Percentiles rank a stretch among this genome's conserved stretches.
These are phyloP conservation scores for Tulasnella calospora DNA, from an alignment of 768 basidiomycete species.

Conservation along the genomic window DNA sequence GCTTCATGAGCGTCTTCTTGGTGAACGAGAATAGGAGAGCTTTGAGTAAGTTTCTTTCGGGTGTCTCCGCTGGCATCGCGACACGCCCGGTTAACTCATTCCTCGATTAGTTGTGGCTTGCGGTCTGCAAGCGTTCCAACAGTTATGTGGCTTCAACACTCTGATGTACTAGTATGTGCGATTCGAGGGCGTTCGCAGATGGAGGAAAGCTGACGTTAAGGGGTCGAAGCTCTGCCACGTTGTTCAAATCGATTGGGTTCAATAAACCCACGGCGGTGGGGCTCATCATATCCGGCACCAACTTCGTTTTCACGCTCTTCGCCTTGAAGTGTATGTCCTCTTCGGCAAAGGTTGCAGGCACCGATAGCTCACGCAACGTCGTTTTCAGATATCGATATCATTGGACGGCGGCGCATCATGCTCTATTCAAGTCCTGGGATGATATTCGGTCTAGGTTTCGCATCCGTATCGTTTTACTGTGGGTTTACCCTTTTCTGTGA, in stretches of 20 bases:
- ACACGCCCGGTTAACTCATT: background rate
- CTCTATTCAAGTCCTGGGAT: conserved; percentile 67
- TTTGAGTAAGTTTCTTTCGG: conserved; percentile 48
- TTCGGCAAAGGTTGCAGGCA: background rate
- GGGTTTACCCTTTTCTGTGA: conserved; percentile 32
- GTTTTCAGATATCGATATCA: conserved; percentile 52
- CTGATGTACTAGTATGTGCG: conserved; percentile 39
- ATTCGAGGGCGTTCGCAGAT: background rate
- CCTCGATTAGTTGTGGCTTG: conserved; percentile 57
- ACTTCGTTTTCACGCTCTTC: conserved; percentile 71
- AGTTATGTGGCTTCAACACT: conserved; percentile 80
- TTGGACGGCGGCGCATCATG: conserved; percentile 68
- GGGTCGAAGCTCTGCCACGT: conserved; percentile 57
- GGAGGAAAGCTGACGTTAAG: background rate
- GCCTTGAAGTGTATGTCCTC: conserved; percentile 50
- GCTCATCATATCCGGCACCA: conserved; percentile 70
- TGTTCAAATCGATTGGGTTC: conserved; percentile 78
- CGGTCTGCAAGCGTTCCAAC: conserved; percentile 79
- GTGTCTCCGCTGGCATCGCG: background rate
- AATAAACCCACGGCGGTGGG: conserved; percentile 77
- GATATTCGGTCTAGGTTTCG: conserved; percentile 59
- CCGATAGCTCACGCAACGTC: conserved; percentile 12
- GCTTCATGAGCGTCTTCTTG: conserved; percentile 51
- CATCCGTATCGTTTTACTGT: conserved; percentile 64
- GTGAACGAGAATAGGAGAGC: conserved; percentile 54